Conservation (phyloP, 2,329 filamentous ascomycete genomes). For the Pseudofabraea citricarpa region DNA sequence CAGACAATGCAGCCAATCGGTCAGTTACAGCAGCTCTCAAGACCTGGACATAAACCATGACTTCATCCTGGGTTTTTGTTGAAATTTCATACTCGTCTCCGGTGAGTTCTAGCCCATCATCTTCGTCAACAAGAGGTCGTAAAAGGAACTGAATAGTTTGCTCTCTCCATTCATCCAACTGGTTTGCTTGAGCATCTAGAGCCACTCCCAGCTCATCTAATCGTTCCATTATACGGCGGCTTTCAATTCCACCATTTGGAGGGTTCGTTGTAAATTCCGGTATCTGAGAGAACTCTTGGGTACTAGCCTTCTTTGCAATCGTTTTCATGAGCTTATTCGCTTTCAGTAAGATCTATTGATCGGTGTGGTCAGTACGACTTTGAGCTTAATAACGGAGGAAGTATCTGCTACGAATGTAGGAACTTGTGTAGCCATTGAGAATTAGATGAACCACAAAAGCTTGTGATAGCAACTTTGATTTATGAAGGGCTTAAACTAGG, state of each 20-base stretch:
- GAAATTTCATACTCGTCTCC: conserved; percentile 90
- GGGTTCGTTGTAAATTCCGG: conserved; percentile 51
- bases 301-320: conserved; percentile 47
- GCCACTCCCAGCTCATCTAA: conserved; percentile 60
- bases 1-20: conserved; percentile 70
- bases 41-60: conserved; percentile 80
- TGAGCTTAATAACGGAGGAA: too few relatives aligned
- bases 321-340: conserved; percentile 60
- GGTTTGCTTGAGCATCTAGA: conserved; percentile 67
- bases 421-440: too few relatives aligned
- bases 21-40: conserved; percentile 74
- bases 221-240: conserved; percentile 57
- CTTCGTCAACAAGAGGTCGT: conserved; percentile 76
- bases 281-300: conserved; percentile 56
- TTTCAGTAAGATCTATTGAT: conserved; percentile 39
- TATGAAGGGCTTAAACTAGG: too few relatives aligned
- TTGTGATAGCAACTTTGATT: too few relatives aligned
- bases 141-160: conserved; percentile 67
- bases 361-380: too few relatives aligned
- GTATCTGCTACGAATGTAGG: too few relatives aligned
- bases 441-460: too few relatives aligned
- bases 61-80: conserved; percentile 80
- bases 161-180: conserved; percentile 72
- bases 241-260: conserved; percentile 67
- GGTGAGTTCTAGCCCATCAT: conserved; percentile 68